Base-by-base conservation (phyloP, 1,139 yeast species). In the Pneumocystis oryctolagi region DNA sequence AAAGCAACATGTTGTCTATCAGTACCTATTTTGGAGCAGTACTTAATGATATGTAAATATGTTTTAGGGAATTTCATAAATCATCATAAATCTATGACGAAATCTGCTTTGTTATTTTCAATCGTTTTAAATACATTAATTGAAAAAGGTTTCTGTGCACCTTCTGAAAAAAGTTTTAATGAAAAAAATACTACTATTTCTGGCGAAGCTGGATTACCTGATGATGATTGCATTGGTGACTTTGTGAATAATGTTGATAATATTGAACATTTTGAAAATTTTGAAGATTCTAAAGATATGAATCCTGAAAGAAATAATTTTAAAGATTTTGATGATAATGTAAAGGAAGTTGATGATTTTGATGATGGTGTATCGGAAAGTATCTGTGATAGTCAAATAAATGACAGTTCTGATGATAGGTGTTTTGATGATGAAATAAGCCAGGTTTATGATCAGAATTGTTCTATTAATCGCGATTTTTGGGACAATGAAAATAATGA, bases 391-490 rank as follows among this genome's bases (percentile, higher is more conserved):
- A 77, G 78, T 3, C 82, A 82, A 42, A 80, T 78, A 2, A 84
- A 82, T 14, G 83, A 82, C 2, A 81, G 78, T 30, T 39, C 14
- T 20, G 34, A 14, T 35, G 1, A 47, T 47, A 80, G 80, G 3
- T 83, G 81, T 1, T 72, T 89, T 65, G 97, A 90, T 70, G 97
- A 92, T 69, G 94, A 89, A 71, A 80, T 90, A 63, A 97, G 94
- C 68, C 89, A 89, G 69, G 78, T 90, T 57, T 96, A 89, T 72
- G 94, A 89, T 64, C 78, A 87, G 65, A 97, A 92, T 78, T 96
- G 96, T 1, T 88, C 90, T 73, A 96, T 96, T 61, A 98, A 94
- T 73, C 98, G 94, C 69, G 92, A 92, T 76, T 88, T 92, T 96
- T 92, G 98, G 98, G 95, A 92, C 70, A 97, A 89, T 71, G 89